Evolutionary conservation across 1,284 basidiomycete species (phyloP), one percentile per base, ranked within the genome.

Genomic region (Leucoagaricus sp.): DNA sequence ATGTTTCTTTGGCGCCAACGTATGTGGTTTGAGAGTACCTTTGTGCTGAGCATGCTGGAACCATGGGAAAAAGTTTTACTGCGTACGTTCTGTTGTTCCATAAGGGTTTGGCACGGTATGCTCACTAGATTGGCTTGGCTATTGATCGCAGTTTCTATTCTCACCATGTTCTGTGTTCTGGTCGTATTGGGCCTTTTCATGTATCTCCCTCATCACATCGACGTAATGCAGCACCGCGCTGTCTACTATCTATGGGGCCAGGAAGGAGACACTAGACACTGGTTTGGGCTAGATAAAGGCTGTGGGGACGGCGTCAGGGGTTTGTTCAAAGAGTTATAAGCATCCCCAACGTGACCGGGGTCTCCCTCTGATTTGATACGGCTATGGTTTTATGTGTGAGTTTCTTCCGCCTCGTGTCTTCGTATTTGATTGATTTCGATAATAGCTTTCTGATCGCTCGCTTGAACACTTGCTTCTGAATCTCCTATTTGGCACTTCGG

Each of bases 21-120:
- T 49, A 66, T 82, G 56, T 79, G 78, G 75, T 67, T 80, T 55
- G 82, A 83, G 69, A 71, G 78, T 23, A 87, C 86, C 0, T 83
- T 85, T 59, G 85, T 79, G 23, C 68, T 86, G 56, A 76, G 77
- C 34, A 81, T 87, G 80, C 71, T 87, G 49, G 84, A 87, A 65
- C 82, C 83, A 61, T 87, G 85, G 86, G 85, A 87, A 70, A 86
- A 85, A 67, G 48, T 82, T 33, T 63, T 85, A 44, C 72, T 82
- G 58, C 62, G 84, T 85, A 51, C 50, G 67, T 61, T 17, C 34
- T 5, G 36, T 36, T 17, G 23, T 23, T 34, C 26, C 10, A 15
- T 17, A 26, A 38, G 23, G 31, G 4, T 40, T 36, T 29, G 10
- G 36, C 5, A 51, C 4, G 5, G 19, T 38, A 4, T 41, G 19